Evolutionary conservation across 2,329 filamentous ascomycete genomes (phyloP).

Genomic region (Pyricularia sp.): DNA sequence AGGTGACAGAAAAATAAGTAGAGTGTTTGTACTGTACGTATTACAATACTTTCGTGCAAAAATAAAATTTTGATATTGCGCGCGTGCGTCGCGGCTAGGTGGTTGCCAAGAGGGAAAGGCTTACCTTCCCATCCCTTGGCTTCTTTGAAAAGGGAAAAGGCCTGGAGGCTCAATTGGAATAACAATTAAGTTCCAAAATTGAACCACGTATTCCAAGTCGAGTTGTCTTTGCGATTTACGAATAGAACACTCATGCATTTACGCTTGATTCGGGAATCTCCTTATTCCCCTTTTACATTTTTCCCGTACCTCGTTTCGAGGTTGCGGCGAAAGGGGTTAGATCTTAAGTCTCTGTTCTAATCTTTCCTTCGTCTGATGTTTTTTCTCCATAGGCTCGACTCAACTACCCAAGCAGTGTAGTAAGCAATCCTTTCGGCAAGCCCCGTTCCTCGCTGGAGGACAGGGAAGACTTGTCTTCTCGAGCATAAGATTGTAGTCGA

Average conservation of each 20-base stretch:
- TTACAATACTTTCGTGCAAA: neutral
- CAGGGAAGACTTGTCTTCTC: neutral
- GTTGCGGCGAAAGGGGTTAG: neutral
- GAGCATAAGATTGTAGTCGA: neutral
- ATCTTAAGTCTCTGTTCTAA: neutral
- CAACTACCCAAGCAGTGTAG: neutral
- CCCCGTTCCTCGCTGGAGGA: neutral
- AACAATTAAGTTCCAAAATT: neutral
- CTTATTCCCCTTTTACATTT: neutral
- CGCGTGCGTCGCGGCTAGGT: neutral
- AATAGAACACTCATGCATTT: neutral
- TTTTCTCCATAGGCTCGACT: neutral
- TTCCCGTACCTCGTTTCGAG: neutral
- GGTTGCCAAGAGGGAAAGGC: neutral
- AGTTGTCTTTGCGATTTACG: neutral
- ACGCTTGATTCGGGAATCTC: neutral
- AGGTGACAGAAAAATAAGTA: neutral
- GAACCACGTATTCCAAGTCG: neutral
- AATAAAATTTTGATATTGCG: neutral
- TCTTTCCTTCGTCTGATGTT: neutral
- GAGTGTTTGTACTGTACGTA: neutral
- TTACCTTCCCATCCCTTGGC: neutral
- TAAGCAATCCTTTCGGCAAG: neutral
- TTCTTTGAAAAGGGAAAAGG: neutral
- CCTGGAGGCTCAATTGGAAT: neutral